Conservation (phyloP, 2,329 filamentous ascomycete species). For the Hymenoscyphus salicellus region DNA sequence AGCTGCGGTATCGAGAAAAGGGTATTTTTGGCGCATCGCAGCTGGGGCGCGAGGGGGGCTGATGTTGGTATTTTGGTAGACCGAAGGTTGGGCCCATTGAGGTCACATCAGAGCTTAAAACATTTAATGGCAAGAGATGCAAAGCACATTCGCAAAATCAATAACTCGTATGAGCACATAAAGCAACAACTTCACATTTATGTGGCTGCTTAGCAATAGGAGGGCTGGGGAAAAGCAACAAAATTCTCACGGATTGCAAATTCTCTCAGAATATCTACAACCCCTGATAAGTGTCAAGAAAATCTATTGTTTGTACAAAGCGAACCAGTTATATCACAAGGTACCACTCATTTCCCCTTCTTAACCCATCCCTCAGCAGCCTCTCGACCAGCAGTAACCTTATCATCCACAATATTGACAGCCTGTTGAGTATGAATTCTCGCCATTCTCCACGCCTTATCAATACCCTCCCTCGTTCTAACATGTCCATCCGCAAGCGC, state of each 20-base stretch:
- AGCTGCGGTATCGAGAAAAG: too few species aligned
- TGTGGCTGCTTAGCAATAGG: background rate
- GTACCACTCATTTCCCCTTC: conserved; percentile 57
- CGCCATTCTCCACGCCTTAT: conserved; percentile 69
- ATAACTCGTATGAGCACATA: too few species aligned
- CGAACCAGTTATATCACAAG: conserved; percentile 8
- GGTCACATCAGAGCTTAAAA: too few species aligned
- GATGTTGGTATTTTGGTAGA: too few species aligned
- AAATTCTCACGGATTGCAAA: background rate
- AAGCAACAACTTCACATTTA: too few species aligned
- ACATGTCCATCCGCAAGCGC: conserved; percentile 79
- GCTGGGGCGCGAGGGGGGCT: too few species aligned
- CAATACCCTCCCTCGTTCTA: conserved; percentile 64
- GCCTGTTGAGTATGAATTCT: conserved; percentile 71
- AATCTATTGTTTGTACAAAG: conserved; percentile 28
- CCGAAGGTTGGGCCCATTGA: too few species aligned
- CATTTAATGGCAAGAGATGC: too few species aligned
- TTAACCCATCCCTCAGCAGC: conserved; percentile 84
- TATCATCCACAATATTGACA: conserved; percentile 72
- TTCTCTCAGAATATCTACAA: background rate
- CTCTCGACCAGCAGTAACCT: conserved; percentile 72
- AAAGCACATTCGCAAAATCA: too few species aligned
- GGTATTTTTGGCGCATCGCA: too few species aligned
- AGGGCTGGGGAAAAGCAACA: background rate
- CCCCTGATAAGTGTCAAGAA: background rate